Percentiles rank a stretch among this genome's conserved stretches.
Conservation (phyloP, 1,284 basidiomycete species). For the Cutaneotrichosporon arboriforme region DNA sequence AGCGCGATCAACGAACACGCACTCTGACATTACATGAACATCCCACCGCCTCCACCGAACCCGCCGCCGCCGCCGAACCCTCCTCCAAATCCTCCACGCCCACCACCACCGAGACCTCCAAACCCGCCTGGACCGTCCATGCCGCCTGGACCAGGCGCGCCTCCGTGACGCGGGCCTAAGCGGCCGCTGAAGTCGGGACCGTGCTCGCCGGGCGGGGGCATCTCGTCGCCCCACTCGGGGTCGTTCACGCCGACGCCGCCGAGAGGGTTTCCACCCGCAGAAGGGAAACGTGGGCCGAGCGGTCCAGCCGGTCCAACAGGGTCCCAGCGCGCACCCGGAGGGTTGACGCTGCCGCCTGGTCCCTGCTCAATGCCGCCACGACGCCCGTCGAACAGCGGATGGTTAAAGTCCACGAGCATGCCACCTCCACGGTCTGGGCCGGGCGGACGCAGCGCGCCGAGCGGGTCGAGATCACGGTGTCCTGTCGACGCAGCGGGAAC, state of each 20-base stretch:
- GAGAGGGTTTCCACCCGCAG: slow-evolving; percentile 36
- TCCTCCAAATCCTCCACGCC: slow-evolving; percentile 20
- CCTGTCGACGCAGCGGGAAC: slow-evolving; percentile 48
- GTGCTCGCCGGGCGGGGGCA: slow-evolving; percentile 45
- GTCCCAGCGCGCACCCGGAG: slow-evolving; percentile 54
- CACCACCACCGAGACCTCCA: slow-evolving; percentile 14
- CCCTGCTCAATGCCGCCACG: slow-evolving; percentile 20
- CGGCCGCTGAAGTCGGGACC: slow-evolving; percentile 38
- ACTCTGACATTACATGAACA: slow-evolving; percentile 18
- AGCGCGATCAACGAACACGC: too few species aligned
- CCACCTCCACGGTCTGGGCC: slow-evolving; percentile 46
- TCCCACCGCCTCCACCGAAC: slow-evolving; percentile 22
- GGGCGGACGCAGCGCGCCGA: slow-evolving; percentile 41
- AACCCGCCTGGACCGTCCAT: slow-evolving; percentile 17
- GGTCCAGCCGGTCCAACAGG: slow-evolving; percentile 49
- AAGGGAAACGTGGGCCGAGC: slow-evolving; percentile 14
- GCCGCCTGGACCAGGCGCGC: slow-evolving; percentile 16
- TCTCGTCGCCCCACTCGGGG: slow-evolving; percentile 44
- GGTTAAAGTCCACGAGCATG: slow-evolving; percentile 53
- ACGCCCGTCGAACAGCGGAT: slow-evolving; percentile 50
- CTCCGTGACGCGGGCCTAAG: slow-evolving; percentile 17
- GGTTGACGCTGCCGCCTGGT: slow-evolving; percentile 41
- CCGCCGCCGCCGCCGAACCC: slow-evolving; percentile 4
- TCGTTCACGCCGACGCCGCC: slow-evolving; percentile 37
- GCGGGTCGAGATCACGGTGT: slow-evolving; percentile 52